Evolutionary conservation across 805 yeast species (phyloP), one percentile per base, ranked within the genome.

Genomic region (Schwanniomyces sp.): DNA sequence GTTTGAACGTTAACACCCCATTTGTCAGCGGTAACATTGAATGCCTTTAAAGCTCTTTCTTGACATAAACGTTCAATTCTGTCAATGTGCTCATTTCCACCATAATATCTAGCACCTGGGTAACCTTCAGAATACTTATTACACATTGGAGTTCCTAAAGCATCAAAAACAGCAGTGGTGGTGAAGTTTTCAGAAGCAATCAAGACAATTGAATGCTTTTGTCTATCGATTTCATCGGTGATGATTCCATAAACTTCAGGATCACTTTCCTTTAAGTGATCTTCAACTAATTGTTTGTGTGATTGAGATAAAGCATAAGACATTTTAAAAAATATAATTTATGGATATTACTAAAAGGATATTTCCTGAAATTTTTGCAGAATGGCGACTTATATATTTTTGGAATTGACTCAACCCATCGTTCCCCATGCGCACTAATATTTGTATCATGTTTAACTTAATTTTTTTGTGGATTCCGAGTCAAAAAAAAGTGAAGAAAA

Each of bases 1-100:
- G 97, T 76, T 76, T 92, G 99, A 43, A 92, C 99, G 58, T 92
- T 92, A 59, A 92, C 98, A 41, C 99, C 99, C 99, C 99, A 92
- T 66, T 85, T 75, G 40, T 78, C 86, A 32, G 94, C 80, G 54
- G 85, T 81, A 53, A 91, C 72, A 49, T 75, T 72, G 70, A 90
- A 92, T 9, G 96, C 91, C 59, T 86, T 81, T 51, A 92, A 75
- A 41, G 98, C 99, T 70, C 99, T 81, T 59, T 84, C 79, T 73
- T 91, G 97, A 74, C 98, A 92, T 49, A 92, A 74, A 11, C 82
- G 69, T 76, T 92, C 99, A 62, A 89, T 90, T 75, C 83, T 79
- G 74, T 92, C 99, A 61, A 92, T 92, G 73, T 83, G 86, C 72
- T 92, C 91, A 66, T 92, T 92, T 69, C 99, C 99, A 70, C 99